These are phyloP conservation scores for Aspergillus hortae DNA, from an alignment of 2,329 filamentous ascomycete genomes.

Conservation along the genomic window DNA sequence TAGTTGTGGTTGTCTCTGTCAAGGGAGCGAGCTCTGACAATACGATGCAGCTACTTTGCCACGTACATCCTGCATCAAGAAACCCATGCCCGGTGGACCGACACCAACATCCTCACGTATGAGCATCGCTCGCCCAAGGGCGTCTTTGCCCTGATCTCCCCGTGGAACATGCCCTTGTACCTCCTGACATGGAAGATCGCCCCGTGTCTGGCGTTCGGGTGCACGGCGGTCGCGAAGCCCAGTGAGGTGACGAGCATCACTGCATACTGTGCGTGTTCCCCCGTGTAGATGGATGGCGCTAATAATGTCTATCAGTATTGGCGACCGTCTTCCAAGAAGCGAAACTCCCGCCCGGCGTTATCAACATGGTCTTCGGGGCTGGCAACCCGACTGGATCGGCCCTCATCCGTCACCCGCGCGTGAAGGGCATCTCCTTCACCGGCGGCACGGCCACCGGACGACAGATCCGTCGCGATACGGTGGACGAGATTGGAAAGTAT, in stretches of 20 bases:
- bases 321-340: conserved; percentile 14
- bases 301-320: conserved; percentile 8
- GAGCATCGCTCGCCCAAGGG: conserved; percentile 18
- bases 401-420: conserved; percentile 12
- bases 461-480: conserved; percentile 16
- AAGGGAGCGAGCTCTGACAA: not conserved
- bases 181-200: conserved; percentile 20
- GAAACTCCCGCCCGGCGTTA: conserved; percentile 12
- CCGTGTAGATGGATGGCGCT: not conserved
- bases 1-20: too few relatives aligned
- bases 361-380: conserved; percentile 15
- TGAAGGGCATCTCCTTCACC: conserved; percentile 17
- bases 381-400: conserved; percentile 12
- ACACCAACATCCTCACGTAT: conserved; percentile 12
- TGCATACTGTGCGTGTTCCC: conserved; percentile 9
- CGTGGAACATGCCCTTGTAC: conserved; percentile 20
- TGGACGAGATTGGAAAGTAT: conserved; percentile 20
- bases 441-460: conserved; percentile 15
- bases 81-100: conserved; percentile 8
- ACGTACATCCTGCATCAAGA: conserved; percentile 9
- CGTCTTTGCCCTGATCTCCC: conserved; percentile 17
- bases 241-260: conserved; percentile 17
- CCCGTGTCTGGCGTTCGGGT: conserved; percentile 19
- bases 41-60: conserved; percentile 6
- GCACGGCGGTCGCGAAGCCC: conserved; percentile 16